Base-by-base conservation (phyloP, 805 yeast species). In the Saccharomycopsis javanensis region DNA sequence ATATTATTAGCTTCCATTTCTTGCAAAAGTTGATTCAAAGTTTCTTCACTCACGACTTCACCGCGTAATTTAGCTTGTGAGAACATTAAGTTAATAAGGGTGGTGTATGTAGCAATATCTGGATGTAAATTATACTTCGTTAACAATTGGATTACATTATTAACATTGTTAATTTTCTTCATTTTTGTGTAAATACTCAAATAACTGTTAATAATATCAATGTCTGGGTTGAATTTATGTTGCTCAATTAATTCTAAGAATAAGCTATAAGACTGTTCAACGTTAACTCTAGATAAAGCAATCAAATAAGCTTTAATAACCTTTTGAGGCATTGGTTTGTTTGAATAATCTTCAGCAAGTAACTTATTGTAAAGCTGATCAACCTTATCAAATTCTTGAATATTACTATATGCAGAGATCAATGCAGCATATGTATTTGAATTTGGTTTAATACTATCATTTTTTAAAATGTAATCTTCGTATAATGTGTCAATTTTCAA, bases 51-150 rank as follows among this genome's bases (percentile, higher is more conserved):
- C 7, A 81, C 75, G 1, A 69, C 64, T 58, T 70, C 66, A 8
- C 80, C 81, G 35, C 76, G 71, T n/a, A 69, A 70, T 42, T 69
- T 69, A 34, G 74, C 71, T 35, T 69, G 57, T 65, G 79, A 80
- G 69, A 83, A 73, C 61, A 76, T 72, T 55, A 76, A 68, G 63
- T 83, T 82, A 55, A 84, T 73, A 25, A 83, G 69, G 35, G 79
- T 76, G 3, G 90, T 78, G 68, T 80, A 80, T 1, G 91, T 83
- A 16, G 81, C 81, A 51, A 81, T 73, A 65, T 82, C 87, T 28
- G 85, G 85, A 37, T 72, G 64, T 25, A 83, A 67, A 2, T 70
- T 66, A 27, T 70, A 58, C 33, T 66, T 66, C 42, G 64, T 66
- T 80, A 83, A 77, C 58, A 71, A 71, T 34, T 74, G 70, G 46